Evolutionary conservation across 805 yeast genomes (phyloP), one percentile per base, ranked within the genome.

Genomic region (Hanseniaspora lindneri): DNA sequence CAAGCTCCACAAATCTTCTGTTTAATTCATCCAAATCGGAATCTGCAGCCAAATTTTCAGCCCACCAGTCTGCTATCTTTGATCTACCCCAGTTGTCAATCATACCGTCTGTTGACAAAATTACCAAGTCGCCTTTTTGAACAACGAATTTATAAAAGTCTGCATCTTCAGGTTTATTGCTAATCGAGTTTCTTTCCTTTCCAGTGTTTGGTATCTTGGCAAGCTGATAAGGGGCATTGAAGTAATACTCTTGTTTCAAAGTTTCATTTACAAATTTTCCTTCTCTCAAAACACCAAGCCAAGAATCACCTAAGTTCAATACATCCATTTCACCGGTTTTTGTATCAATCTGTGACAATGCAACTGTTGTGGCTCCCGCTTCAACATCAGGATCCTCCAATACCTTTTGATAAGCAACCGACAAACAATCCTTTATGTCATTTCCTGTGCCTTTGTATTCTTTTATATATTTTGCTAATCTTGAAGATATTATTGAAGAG

Each of bases 341-440:
- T 0, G 77, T 68, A 20, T 77, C 71, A 43, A 83, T 68, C 10
- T 80, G 71, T 0, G 95, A 97, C 44, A 83, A 72, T 57, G 95
- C 84, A 2, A 94, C 86, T 1, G 98, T 89, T 1, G 96, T 86
- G 16, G 96, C 92, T 3, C 98, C 98, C 27, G 88, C 94, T 60
- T 79, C 74, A 5, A 82, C 94, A 27, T 70, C 69, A 0, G 79
- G 77, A 13, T 75, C 75, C 1, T 61, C 54, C 47, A 67, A 62
- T 10, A 87, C 71, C 30, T 71, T 65, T 1, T 66, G 58, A 57
- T 77, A 89, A 0, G 94, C 81, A 14, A 60, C 39, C 1, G 65
- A 63, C 23, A 89, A 68, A 37, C 87, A 62, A 11, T 60, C 60
- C 55, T 66, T 69, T 3, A 78, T 83, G 28, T 65, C 52, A 20